Evolutionary conservation across 2,329 filamentous ascomycete species (phyloP), one percentile per base, ranked within the genome.

Genomic region (Dactylonectria macrodidyma): DNA sequence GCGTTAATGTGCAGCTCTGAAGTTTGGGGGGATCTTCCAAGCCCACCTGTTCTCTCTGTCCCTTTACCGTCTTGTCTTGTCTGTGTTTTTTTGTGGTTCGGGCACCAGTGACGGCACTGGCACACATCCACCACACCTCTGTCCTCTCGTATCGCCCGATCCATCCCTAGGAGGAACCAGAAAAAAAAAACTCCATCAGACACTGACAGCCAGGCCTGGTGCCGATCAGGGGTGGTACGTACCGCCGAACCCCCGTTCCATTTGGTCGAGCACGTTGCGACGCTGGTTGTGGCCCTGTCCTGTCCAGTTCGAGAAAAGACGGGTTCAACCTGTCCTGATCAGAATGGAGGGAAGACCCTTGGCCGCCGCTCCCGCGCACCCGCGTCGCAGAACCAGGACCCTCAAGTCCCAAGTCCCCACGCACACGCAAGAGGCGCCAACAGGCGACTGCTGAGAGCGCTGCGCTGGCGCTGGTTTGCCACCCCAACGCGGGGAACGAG

Each of bases 401-500:
- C 56, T 7, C 26, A 30, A 30, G 26, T 30, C 26, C 26, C 26
- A 30, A 30, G 26, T 30, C 26, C 26, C 26, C 26, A 59, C 36
- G 54, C 57, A 41, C 38, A 55, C 58, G 63, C 63, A 61, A 58
- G 64, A 57, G 64, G 64, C 64, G 36, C 47, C 54, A 41, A 41
- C 52, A 57, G 51, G 46, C 51, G 26, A 51, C 63, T 65, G 54
- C 51, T 50, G 47, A 24, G 44, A 52, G 33, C 34, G 60, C 57
- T 66, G 58, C 44, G 58, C 36, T 61, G 57, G 47, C 62, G 26
- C 57, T 57, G 63, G 36, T 52, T 61, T 59, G 46, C 34, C 55
- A 47, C 63, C 64, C 63, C 46, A 66, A 66, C 64, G 64, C 64
- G 59, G 64, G 64, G 64, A 62, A 65, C 7, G 48, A 66, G 58